These are phyloP conservation scores for Macadamia integrifolia DNA, from an alignment of 164 flowering plant species.

Conservation along the genomic window DNA sequence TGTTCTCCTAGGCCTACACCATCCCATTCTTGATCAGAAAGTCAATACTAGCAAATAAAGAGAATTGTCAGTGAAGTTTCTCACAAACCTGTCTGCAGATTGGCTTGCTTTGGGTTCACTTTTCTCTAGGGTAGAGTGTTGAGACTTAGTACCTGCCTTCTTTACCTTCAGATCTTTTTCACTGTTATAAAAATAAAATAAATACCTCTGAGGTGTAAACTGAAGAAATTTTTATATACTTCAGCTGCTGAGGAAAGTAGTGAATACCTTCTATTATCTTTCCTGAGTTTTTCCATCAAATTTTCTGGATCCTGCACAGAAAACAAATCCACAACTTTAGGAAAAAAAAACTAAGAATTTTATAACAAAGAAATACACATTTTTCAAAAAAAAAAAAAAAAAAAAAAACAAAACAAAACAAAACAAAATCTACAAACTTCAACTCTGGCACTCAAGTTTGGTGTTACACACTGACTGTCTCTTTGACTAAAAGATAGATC, in stretches of 20 bases:
- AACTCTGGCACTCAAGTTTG: too few relatives aligned
- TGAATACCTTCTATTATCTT: constrained; percentile 41
- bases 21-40: neutral
- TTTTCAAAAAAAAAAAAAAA: too few relatives aligned
- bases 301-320: constrained; percentile 30
- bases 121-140: constrained; percentile 22
- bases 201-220: constrained; percentile 1
- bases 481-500: too few relatives aligned
- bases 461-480: too few relatives aligned
- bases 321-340: neutral
- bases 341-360: neutral
- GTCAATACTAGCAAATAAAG: neutral
- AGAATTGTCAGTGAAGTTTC: neutral
- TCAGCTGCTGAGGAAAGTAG: neutral
- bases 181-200: constrained; percentile 18
- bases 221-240: neutral
- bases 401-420: neutral
- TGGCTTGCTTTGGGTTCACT: constrained; percentile 22
- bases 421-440: neutral
- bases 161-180: constrained; percentile 29
- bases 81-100: constrained; percentile 38
- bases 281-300: constrained; percentile 22
- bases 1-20: constrained; percentile 32
- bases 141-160: constrained; percentile 24
- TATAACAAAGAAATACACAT: neutral